These are phyloP conservation scores for Phaeoacremonium minimum DNA, from an alignment of 2,329 filamentous ascomycete species.

Conservation along the genomic window DNA sequence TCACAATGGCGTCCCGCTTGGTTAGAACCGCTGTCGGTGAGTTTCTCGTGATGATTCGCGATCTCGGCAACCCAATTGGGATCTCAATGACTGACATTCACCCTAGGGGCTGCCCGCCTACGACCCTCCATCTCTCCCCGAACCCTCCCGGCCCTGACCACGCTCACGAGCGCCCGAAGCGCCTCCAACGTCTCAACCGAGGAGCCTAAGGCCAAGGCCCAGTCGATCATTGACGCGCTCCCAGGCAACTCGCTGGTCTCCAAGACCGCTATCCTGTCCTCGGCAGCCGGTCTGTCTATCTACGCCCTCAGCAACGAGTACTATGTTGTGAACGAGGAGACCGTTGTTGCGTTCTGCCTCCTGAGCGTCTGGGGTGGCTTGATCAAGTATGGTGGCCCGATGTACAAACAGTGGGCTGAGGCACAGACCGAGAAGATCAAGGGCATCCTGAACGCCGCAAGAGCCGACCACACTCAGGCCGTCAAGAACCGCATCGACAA, in stretches of 20 bases:
- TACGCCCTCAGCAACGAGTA: slow-evolving; percentile 99
- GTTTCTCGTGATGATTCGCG: slow-evolving; percentile 31
- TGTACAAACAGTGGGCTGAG: slow-evolving; percentile 91
- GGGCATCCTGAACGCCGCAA: slow-evolving; percentile 89
- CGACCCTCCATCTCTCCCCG: slow-evolving; percentile 76
- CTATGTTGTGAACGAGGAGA: slow-evolving; percentile 99
- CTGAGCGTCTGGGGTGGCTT: slow-evolving; percentile 89
- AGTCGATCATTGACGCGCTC: slow-evolving; percentile 88
- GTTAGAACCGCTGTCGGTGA: slow-evolving; percentile 92
- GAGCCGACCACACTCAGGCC: slow-evolving; percentile 90
- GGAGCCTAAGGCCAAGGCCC: slow-evolving; percentile 94
- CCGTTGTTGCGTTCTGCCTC: slow-evolving; percentile 88
- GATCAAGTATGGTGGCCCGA: slow-evolving; percentile 88
- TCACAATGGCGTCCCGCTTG: slow-evolving; percentile 96
- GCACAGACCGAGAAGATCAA: slow-evolving; percentile 87
- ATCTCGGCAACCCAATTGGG: not conserved
- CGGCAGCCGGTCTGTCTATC: slow-evolving; percentile 81
- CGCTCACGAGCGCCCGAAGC: slow-evolving; percentile 63
- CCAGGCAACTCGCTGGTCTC: slow-evolving; percentile 89
- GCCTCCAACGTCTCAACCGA: slow-evolving; percentile 75
- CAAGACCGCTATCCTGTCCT: slow-evolving; percentile 96
- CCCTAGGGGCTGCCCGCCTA: slow-evolving; percentile 80
- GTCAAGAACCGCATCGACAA: slow-evolving; percentile 92
- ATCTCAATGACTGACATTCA: slow-evolving; percentile 16
- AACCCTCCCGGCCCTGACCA: slow-evolving; percentile 68